phyloP scores from a whole-genome alignment of 257 asterid species.

The Craterostigma plantagineum region DNA sequence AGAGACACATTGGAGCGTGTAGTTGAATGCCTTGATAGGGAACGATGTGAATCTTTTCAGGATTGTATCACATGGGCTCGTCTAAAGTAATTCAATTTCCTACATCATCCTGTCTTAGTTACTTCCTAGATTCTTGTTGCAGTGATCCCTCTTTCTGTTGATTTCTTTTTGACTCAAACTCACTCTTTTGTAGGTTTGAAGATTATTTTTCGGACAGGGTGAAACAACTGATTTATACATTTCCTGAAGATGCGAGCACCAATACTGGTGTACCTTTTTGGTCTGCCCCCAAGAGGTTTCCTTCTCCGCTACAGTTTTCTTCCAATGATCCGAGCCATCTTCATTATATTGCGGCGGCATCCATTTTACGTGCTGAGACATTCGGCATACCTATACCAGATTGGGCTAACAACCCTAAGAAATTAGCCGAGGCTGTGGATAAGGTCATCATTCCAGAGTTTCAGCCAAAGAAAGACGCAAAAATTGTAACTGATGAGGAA shows the following conservation, averaged over 20 bases:
- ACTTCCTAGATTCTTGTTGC: background rate
- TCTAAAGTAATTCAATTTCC: background rate
- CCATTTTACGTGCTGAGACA: slow-evolving; percentile 2
- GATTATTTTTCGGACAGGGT: slow-evolving; percentile 3
- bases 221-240: slow-evolving; percentile 1
- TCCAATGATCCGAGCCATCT: slow-evolving; percentile 2
- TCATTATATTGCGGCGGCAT: background rate
- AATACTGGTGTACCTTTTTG: slow-evolving; percentile 2
- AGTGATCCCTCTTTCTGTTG: too few species aligned
- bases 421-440: slow-evolving; percentile 1
- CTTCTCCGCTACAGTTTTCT: slow-evolving; percentile 1
- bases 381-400: slow-evolving; percentile 3
- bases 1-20: slow-evolving; percentile 3
- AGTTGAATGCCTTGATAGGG: slow-evolving; percentile 2
- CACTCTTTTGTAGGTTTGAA: slow-evolving; percentile 2
- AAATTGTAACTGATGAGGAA: slow-evolving; percentile 1
- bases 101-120: background rate
- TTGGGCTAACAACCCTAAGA: slow-evolving; percentile 2
- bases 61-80: slow-evolving; percentile 6
- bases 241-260: slow-evolving; percentile 2
- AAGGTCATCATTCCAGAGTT: background rate
- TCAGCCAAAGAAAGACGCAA: background rate
- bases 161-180: too few species aligned
- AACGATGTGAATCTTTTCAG: slow-evolving; percentile 1
- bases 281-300: slow-evolving; percentile 6